phyloP scores from a whole-genome alignment of 257 asterid genomes.

The Asclepias syriaca region DNA sequence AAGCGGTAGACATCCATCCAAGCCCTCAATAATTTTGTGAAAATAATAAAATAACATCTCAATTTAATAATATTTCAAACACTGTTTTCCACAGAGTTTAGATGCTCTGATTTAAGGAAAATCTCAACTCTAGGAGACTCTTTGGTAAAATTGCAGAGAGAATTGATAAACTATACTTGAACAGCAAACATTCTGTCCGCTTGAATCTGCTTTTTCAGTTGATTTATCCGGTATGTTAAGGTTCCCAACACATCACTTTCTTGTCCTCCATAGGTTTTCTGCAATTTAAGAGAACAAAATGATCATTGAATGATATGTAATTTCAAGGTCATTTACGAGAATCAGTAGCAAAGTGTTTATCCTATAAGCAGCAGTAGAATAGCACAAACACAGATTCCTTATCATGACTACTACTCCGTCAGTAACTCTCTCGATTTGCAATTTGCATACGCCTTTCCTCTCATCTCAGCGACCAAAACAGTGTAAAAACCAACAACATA shows the following conservation, averaged over 20 bases:
- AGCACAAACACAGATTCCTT: background rate
- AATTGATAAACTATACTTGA: conserved; percentile 29
- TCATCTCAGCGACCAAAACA: background rate
- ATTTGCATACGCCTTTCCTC: background rate
- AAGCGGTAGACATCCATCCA: background rate
- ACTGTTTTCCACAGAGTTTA: background rate
- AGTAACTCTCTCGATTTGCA: no score
- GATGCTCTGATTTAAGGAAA: background rate
- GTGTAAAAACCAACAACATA: background rate
- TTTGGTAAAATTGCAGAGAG: background rate
- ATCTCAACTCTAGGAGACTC: background rate
- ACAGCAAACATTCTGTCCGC: conserved; percentile 49
- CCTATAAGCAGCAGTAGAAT: background rate
- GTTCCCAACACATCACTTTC: conserved; percentile 34
- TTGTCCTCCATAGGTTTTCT: conserved; percentile 39
- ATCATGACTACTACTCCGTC: background rate
- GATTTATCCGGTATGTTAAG: conserved; percentile 40
- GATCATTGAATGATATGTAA: background rate
- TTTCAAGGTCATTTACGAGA: background rate
- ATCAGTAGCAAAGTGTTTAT: background rate
- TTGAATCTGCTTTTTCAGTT: conserved; percentile 60
- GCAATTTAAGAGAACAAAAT: conserved; percentile 19
- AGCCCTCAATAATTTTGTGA: background rate
- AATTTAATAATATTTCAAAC: background rate
- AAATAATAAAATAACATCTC: background rate